Evolutionary conservation across 176 grass and related monocot species (phyloP).

Genomic region (Musa acuminata): DNA sequence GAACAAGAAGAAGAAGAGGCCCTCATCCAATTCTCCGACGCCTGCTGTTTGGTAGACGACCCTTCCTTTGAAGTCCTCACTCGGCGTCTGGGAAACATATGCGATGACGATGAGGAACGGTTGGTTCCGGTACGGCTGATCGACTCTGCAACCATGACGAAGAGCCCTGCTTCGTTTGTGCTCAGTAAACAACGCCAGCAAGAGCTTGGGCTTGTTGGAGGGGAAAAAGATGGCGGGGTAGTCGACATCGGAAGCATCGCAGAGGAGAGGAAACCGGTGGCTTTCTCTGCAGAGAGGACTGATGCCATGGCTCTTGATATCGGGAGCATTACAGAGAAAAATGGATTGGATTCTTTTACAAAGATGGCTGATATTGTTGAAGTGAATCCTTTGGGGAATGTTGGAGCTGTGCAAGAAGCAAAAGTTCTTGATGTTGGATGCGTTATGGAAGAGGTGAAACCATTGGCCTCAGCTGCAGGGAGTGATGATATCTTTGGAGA

Average conservation of each 20-base stretch:
- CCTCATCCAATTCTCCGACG: slow-evolving; percentile 46
- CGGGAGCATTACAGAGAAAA: slow-evolving; percentile 20
- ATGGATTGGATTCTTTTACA: slow-evolving; percentile 21
- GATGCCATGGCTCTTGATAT: background rate
- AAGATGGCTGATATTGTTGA: slow-evolving; percentile 20
- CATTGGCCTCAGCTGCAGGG: slow-evolving; percentile 23
- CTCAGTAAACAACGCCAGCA: slow-evolving; percentile 8
- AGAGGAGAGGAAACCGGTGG: slow-evolving; percentile 26
- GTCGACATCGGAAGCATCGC: slow-evolving; percentile 9
- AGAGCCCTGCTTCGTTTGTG: slow-evolving; percentile 7
- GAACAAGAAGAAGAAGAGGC: slow-evolving; percentile 26
- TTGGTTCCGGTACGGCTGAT: slow-evolving; percentile 37
- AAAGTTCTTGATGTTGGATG: background rate
- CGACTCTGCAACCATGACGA: slow-evolving; percentile 21
- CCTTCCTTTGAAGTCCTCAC: slow-evolving; percentile 25
- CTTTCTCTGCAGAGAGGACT: slow-evolving; percentile 29
- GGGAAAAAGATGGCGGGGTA: background rate
- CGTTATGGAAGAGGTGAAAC: slow-evolving; percentile 28
- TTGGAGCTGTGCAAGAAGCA: background rate
- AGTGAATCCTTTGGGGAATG: slow-evolving; percentile 11
- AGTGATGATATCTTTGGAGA: slow-evolving; percentile 7
- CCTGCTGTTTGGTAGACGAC: slow-evolving; percentile 26
- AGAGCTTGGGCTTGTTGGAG: slow-evolving; percentile 18
- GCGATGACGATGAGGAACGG: slow-evolving; percentile 24
- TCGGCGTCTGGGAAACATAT: slow-evolving; percentile 14